A percentile compares a stretch with the other conserved stretches of the same genome.
Conservation (phyloP, 2,329 filamentous ascomycete species). For the Xylariales sp. region DNA sequence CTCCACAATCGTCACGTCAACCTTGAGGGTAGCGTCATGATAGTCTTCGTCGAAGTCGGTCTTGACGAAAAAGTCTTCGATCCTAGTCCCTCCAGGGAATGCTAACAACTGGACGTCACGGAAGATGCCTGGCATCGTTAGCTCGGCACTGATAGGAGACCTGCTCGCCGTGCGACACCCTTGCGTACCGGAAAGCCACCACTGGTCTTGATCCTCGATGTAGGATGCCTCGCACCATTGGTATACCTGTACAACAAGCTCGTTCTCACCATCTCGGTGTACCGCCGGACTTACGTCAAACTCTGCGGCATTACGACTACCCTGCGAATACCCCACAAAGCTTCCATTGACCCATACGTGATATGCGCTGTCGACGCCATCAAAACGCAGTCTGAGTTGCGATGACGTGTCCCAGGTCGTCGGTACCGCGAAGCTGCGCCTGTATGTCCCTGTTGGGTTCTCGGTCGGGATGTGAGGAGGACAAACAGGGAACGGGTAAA, state of each 20-base stretch:
- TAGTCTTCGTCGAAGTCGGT: constrained; percentile 48
- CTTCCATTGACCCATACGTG: constrained; percentile 64
- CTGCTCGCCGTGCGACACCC: no score
- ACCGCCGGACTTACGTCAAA: constrained; percentile 58
- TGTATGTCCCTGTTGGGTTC: constrained; percentile 62
- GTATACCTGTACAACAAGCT: constrained; percentile 61
- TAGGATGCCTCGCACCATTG: constrained; percentile 67
- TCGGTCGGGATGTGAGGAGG: constrained; percentile 59
- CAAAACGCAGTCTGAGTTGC: constrained; percentile 61
- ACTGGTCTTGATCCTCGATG: constrained; percentile 67
- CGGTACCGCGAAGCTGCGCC: constrained; percentile 50
- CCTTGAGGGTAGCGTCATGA: constrained; percentile 42
- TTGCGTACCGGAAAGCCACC: constrained; percentile 56
- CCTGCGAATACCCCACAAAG: constrained; percentile 64
- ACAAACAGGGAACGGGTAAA: constrained; percentile 60
- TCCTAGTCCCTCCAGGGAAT: constrained; percentile 44
- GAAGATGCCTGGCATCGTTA: constrained; percentile 48
- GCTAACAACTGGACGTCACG: constrained; percentile 60
- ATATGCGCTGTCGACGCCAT: constrained; percentile 68
- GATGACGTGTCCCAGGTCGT: constrained; percentile 34
- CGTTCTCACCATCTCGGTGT: constrained; percentile 39
- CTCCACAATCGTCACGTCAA: constrained; percentile 31
- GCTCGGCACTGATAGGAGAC: no score
- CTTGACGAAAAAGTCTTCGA: constrained; percentile 56
- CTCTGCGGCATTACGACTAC: constrained; percentile 63